Evolutionary conservation across 257 asterid species (phyloP).

Genomic region (Thymus mandschuricus): DNA sequence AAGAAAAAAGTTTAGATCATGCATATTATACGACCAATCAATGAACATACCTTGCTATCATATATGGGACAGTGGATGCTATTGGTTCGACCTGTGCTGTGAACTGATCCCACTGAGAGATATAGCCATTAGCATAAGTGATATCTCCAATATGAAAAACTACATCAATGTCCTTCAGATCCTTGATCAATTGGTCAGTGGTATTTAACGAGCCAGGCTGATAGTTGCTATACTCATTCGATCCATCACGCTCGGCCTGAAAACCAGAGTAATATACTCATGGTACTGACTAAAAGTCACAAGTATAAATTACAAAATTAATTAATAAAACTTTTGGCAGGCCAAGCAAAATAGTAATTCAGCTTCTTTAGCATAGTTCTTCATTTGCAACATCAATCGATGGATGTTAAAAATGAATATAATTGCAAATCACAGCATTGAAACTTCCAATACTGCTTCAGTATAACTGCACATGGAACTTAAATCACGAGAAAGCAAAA

Average conservation of each 20-base stretch:
- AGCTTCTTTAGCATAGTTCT: background rate
- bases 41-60: constrained; percentile 78
- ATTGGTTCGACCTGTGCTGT: constrained; percentile 87
- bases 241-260: constrained; percentile 95
- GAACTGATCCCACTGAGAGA: constrained; percentile 93
- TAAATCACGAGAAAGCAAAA: no score
- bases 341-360: constrained; percentile 11
- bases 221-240: constrained; percentile 78
- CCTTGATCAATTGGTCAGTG: constrained; percentile 77
- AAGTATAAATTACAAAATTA: background rate
- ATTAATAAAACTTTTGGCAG: background rate
- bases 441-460: background rate
- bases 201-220: constrained; percentile 89
- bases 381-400: background rate
- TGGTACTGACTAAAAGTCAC: background rate
- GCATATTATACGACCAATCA: background rate
- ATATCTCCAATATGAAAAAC: constrained; percentile 70
- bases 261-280: constrained; percentile 24
- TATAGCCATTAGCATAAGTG: constrained; percentile 62
- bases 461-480: background rate
- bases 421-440: background rate
- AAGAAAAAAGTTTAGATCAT: background rate
- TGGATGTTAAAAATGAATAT: background rate
- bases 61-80: constrained; percentile 76
- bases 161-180: constrained; percentile 57